These are phyloP conservation scores for Penicillium frequentans DNA, from an alignment of 2,329 filamentous ascomycete species.

Conservation along the genomic window DNA sequence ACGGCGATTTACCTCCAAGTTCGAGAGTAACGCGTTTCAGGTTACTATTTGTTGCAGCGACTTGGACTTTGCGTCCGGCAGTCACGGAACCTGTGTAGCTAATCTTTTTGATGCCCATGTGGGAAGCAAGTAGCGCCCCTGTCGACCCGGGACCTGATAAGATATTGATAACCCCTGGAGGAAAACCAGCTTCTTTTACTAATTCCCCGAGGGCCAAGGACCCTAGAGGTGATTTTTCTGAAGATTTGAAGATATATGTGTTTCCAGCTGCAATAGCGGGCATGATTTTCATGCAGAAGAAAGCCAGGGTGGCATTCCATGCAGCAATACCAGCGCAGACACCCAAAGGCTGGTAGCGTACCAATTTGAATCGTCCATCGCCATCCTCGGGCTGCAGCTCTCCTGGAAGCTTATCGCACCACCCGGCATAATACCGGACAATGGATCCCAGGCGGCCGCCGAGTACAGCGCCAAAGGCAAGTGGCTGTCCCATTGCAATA, in stretches of 20 bases:
- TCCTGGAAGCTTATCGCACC: conserved; percentile 2
- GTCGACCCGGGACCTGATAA: conserved; percentile 1
- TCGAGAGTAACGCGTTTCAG: conserved; percentile 4
- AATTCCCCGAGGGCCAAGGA: not conserved
- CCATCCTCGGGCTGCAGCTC: not conserved
- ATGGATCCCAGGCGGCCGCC: not conserved
- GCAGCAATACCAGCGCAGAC: conserved; percentile 4
- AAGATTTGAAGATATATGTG: not conserved
- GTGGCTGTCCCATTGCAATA: too few species aligned
- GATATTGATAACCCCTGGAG: conserved; percentile 2
- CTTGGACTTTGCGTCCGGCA: not conserved
- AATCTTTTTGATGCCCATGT: conserved; percentile 2
- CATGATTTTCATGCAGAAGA: not conserved
- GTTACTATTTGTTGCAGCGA: conserved; percentile 1
- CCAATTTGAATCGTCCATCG: conserved; percentile 2
- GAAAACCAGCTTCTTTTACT: not conserved
- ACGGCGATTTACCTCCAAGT: not conserved
- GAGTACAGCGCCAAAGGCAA: not conserved
- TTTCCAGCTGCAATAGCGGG: conserved; percentile 2
- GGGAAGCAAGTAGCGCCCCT: not conserved
- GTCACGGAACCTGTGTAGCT: not conserved
- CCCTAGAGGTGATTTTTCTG: conserved; percentile 2
- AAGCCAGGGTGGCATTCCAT: conserved; percentile 1
- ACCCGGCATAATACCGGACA: not conserved
- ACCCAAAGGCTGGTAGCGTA: conserved; percentile 1